Base-by-base conservation (phyloP, 257 asterid genomes). In the Echium plantagineum region DNA sequence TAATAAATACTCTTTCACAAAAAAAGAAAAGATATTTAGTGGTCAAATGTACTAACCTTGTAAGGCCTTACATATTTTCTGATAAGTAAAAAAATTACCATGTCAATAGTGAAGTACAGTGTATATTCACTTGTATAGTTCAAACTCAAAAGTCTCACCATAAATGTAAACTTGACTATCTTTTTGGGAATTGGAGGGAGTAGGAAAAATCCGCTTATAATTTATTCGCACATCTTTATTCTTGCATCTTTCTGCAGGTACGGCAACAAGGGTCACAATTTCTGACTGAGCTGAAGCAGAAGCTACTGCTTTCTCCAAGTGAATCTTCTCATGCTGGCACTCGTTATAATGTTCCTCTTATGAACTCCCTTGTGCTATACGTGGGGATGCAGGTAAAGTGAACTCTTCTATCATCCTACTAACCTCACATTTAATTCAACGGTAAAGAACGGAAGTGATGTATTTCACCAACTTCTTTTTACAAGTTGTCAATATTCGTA, bases 311-410 rank as follows among this genome's bases (percentile, higher is more conserved):
- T 70, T 70, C 94, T 73, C 83, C 94, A 24, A 61, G 58, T 65
- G 97, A 86, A 18, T 93, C 81, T 21, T 71, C 87, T 38, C 89
- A 82, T 35, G 84, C 95, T 58, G 97, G 97, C 63, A 89, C 96
- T 59, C 94, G 90, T 61, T 89, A 93, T 68, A 84, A 86, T 71
- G 99, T 83, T 55, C 95, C 99, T 58, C 80, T 93, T 15, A 80
- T 89, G 65, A 93, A 93, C 71, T 89, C 97, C 65, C 95, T 89
- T 62, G 99, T 93, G 58, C 97, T 93, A 26, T 83, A 84, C 66
- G 87, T 89, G 60, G 96, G 96, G 68, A 75, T 84, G 83, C 95
- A 89, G 93, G 97, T 89, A 76, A 5, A 35, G 38, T 13, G 51
- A 47, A 21, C 15, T 18, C 46, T 9, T 46, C 21, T 20, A 26